Percentiles rank a stretch among this genome's conserved stretches.
These are phyloP conservation scores for Coemansia erecta DNA, from an alignment of 192 early-diverging fungal species.

Conservation along the genomic window DNA sequence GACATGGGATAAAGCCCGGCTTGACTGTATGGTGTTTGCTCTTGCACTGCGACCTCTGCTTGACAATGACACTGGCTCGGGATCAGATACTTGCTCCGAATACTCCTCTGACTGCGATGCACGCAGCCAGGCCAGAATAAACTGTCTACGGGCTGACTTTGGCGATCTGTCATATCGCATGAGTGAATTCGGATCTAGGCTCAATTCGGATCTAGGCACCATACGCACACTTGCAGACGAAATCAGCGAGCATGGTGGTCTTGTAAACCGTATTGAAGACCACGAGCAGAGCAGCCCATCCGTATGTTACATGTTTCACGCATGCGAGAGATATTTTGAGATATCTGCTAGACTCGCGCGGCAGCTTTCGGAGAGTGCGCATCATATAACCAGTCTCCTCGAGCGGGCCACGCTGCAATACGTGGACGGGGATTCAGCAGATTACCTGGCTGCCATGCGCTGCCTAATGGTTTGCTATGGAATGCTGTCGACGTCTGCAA, in stretches of 20 bases:
- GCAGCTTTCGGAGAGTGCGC: not conserved
- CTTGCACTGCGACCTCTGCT: conserved; percentile 21
- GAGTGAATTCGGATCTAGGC: conserved; percentile 11
- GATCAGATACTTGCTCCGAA: no score
- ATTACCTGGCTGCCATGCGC: not conserved
- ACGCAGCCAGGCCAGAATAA: conserved; percentile 12
- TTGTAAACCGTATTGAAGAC: conserved; percentile 3
- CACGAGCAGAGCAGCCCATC: not conserved
- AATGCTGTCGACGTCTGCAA: not conserved
- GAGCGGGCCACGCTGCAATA: no score
- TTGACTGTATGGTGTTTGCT: conserved; percentile 27
- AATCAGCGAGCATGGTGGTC: conserved; percentile 3
- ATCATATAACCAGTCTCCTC: no score
- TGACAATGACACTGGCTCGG: not conserved
- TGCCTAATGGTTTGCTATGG: not conserved
- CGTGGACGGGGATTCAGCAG: not conserved
- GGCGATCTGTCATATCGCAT: conserved; percentile 29
- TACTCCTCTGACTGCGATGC: not conserved
- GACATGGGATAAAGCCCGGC: conserved; percentile 27
- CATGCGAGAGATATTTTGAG: conserved; percentile 26
- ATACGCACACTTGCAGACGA: conserved; percentile 5
- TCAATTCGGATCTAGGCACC: not conserved
- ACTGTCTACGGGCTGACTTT: conserved; percentile 40
- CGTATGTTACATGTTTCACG: conserved; percentile 11
- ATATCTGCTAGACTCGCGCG: conserved; percentile 3